phyloP scores from a whole-genome alignment of 257 asterid genomes.

The Solanum chiquidenum region DNA sequence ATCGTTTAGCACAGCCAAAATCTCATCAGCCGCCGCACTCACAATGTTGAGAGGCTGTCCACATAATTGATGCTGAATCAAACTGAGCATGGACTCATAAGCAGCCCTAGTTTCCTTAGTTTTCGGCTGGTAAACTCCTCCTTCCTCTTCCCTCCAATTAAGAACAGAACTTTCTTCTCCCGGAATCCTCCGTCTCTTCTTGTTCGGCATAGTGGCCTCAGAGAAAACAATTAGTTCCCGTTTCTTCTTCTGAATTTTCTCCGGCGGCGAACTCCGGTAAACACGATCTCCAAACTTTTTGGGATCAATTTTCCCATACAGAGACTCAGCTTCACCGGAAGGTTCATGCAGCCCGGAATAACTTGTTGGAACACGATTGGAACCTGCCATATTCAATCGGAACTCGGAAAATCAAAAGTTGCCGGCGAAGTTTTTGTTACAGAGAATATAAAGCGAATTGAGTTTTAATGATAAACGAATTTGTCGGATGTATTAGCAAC shows the following conservation, averaged over 20 bases:
- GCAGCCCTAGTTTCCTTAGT: conserved; percentile 32
- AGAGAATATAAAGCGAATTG: not conserved
- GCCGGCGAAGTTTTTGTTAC: not conserved
- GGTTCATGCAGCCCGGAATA: conserved; percentile 19
- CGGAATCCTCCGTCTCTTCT: conserved; percentile 15
- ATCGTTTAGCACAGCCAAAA: conserved; percentile 24
- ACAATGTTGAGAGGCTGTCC: conserved; percentile 31
- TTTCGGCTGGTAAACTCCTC: conserved; percentile 22
- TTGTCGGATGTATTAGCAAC: not conserved
- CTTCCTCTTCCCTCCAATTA: conserved; percentile 16
- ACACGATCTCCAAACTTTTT: conserved; percentile 27
- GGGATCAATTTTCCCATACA: conserved; percentile 24
- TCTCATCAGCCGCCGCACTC: conserved; percentile 32
- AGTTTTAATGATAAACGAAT: not conserved
- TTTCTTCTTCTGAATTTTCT: conserved; percentile 19
- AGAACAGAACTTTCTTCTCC: conserved; percentile 18
- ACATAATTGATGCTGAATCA: conserved; percentile 26
- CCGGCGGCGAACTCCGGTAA: conserved; percentile 17
- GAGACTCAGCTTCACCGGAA: conserved; percentile 35
- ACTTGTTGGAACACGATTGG: not conserved
- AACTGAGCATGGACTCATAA: conserved; percentile 26
- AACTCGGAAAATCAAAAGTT: not conserved
- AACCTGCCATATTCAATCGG: not conserved
- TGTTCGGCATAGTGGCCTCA: conserved; percentile 12
- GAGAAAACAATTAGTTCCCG: conserved; percentile 3